Evolutionary conservation across 352 stramenopile genomes (phyloP).

Genomic region (Globisporangium cederbergense): DNA sequence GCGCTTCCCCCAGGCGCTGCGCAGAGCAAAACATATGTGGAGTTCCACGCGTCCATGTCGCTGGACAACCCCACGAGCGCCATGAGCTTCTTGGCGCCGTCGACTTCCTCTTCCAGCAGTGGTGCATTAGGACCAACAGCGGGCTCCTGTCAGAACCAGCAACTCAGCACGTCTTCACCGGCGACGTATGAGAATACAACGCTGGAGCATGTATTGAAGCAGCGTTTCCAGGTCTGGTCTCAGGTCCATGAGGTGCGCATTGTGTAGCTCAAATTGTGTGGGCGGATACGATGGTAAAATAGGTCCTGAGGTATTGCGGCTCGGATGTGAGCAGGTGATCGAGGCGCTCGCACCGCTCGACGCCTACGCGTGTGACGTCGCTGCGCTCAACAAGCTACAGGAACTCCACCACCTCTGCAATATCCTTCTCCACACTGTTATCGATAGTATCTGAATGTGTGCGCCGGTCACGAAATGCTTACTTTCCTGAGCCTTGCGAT

Average conservation of each 20-base stretch:
- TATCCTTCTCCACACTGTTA: constrained; percentile 36
- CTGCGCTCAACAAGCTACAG: constrained; percentile 40
- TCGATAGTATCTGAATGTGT: not conserved
- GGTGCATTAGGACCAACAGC: not conserved
- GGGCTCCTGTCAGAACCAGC: not conserved
- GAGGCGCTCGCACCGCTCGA: constrained; percentile 26
- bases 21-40: constrained; percentile 21
- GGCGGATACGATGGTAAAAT: too few relatives aligned
- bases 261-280: not conserved
- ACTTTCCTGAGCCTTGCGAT: not conserved
- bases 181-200: constrained; percentile 7
- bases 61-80: constrained; percentile 36
- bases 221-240: constrained; percentile 29
- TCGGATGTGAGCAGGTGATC: constrained; percentile 22
- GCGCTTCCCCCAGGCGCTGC: not conserved
- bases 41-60: constrained; percentile 74
- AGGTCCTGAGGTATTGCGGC: too few relatives aligned
- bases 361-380: constrained; percentile 33
- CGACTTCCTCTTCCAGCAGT: constrained; percentile 11
- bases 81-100: constrained; percentile 10
- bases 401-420: constrained; percentile 61
- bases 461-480: not conserved
- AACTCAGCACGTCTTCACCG: not conserved
- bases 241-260: constrained; percentile 31
- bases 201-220: constrained; percentile 21